Evolutionary conservation across 805 yeast genomes (phyloP).

Genomic region (Kuraishia cidri): DNA sequence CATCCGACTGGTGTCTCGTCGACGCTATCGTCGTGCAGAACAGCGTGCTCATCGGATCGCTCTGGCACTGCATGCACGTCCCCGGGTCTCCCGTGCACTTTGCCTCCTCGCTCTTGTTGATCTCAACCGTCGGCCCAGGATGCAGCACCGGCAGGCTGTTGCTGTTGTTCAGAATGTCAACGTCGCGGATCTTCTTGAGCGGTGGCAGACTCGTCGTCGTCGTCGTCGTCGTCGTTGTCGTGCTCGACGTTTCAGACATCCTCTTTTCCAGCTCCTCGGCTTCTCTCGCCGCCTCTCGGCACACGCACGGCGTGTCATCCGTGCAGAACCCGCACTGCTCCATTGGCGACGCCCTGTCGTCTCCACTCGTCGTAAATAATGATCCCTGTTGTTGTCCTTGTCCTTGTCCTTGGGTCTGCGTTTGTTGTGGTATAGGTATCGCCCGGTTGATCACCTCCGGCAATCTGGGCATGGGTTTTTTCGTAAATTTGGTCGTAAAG

Average conservation of each 20-base stretch:
- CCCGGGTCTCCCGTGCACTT: conserved; percentile 88
- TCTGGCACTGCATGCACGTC: conserved; percentile 73
- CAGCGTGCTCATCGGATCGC: conserved; percentile 80
- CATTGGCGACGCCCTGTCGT: conserved; percentile 16
- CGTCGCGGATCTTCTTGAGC: conserved; percentile 2
- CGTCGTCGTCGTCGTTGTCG: conserved; percentile 4
- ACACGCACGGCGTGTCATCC: conserved; percentile 86
- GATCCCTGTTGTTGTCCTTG: conserved; percentile 1
- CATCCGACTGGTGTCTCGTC: conserved; percentile 18
- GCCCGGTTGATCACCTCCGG: conserved; percentile 18
- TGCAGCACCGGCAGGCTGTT: conserved; percentile 48
- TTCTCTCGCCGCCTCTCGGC: conserved; percentile 67
- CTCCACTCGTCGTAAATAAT: background rate
- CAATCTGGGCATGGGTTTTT: conserved; percentile 25
- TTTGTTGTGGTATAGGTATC: too few relatives aligned
- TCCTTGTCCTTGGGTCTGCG: too few relatives aligned
- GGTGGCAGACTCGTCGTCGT: conserved; percentile 9
- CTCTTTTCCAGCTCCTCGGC: conserved; percentile 26
- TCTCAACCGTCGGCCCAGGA: conserved; percentile 54
- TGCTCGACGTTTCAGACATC: conserved; percentile 6
- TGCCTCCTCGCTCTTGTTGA: conserved; percentile 13
- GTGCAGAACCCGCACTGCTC: conserved; percentile 93
- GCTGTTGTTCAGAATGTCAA: conserved; percentile 16
- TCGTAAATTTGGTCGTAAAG: conserved; percentile 37
- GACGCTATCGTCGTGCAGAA: conserved; percentile 83